phyloP scores from a whole-genome alignment of 2,329 filamentous ascomycete species.

The Talaromyces pinophilus region DNA sequence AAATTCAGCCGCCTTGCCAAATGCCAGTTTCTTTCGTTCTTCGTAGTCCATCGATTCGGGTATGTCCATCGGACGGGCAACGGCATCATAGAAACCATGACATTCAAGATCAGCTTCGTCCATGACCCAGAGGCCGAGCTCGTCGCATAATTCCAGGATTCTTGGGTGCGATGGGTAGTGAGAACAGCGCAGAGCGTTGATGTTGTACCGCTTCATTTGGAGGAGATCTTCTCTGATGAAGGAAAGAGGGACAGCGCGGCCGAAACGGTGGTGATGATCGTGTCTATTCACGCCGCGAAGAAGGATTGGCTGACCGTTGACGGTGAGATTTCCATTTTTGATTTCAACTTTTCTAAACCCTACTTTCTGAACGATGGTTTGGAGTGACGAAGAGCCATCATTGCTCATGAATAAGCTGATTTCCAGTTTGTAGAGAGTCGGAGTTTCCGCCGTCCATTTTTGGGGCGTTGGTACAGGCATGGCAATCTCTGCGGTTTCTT shows the following conservation, averaged over 20 bases:
- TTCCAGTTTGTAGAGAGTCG: not conserved
- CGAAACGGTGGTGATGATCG: conserved; percentile 66
- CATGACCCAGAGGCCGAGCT: conserved; percentile 41
- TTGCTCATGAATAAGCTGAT: not conserved
- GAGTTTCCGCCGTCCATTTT: not conserved
- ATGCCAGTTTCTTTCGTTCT: conserved; percentile 59
- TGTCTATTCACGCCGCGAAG: conserved; percentile 69
- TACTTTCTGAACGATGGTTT: conserved; percentile 55
- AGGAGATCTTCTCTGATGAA: conserved; percentile 64
- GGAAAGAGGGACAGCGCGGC: conserved; percentile 63
- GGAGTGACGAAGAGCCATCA: not conserved
- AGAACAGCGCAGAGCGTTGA: conserved; percentile 69
- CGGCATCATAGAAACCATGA: conserved; percentile 39
- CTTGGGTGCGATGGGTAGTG: conserved; percentile 60
- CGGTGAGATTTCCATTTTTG: conserved; percentile 54
- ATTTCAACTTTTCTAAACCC: conserved; percentile 65
- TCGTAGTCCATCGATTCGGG: conserved; percentile 61
- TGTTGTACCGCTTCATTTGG: conserved; percentile 69
- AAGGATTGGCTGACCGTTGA: conserved; percentile 63
- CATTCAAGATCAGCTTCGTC: conserved; percentile 43
- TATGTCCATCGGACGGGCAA: conserved; percentile 54
- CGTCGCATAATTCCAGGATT: conserved; percentile 36
- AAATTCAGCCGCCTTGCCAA: conserved; percentile 30
- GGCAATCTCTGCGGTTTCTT: not conserved
- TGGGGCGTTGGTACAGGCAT: not conserved